Evolutionary conservation across 305 asterid genomes (phyloP), one percentile per base, ranked within the genome.

Genomic region (Fraxinus latifolia): DNA sequence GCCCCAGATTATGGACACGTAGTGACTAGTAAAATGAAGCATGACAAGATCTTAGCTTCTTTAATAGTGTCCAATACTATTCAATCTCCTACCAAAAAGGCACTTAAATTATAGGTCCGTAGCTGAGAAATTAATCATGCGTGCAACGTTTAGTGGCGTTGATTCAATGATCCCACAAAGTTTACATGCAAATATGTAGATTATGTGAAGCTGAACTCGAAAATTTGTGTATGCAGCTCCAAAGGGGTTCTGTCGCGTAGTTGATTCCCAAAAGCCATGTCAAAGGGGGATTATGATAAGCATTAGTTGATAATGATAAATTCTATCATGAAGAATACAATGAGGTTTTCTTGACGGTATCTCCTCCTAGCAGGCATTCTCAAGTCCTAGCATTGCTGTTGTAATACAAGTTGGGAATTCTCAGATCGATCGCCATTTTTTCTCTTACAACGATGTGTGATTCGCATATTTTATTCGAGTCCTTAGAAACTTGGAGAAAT

Each of bases 221-320:
- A 6, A 47, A 33, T 71, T 83, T 75, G n/a, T 80, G 39, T 83
- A 31, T 91, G 90, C 91, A 92, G 98, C 91, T 93, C 97, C 3
- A 91, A 92, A 84, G 98, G 98, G 37, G 91, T 93, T 83, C 92
- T 92, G 53, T 92, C 96, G 14, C 90, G 97, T 12, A 77, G 89
- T 4, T 93, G 89, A 87, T 21, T 12, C 82, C 68, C 82, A 83
- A 32, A 25, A 29, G 6, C 76, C 55, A 12, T 50, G 33, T 34
- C 2, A 21, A 79, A 74, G 5, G 65, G 50, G 78, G 79, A 80
- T 65, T 78, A 12, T 27, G 65, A 83, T 31, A 74, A 62, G 44
- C 67, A 76, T 47, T 55, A 39, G 58, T 19, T 23, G 36, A 65
- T 25, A 65, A 2, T 65, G 31, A 17, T 65, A 8, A 65, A 3